Evolutionary conservation across 1,284 basidiomycete species (phyloP).

Genomic region (Malassezia cuniculi): DNA sequence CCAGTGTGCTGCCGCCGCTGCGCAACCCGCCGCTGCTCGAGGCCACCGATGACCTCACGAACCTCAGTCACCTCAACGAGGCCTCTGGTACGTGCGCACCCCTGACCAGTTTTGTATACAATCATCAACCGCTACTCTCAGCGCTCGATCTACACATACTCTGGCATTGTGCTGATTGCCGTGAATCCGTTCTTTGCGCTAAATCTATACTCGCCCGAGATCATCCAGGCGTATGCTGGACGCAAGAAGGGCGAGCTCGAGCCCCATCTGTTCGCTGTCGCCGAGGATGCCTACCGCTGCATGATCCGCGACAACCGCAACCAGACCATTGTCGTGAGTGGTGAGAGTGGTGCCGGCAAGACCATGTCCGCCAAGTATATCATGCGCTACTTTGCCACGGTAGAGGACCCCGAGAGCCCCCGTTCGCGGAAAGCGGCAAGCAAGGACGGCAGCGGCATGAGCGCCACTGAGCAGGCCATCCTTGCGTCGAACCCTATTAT

Average conservation of each 20-base stretch:
- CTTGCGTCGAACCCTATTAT: slow-evolving; percentile 96
- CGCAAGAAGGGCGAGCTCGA: slow-evolving; percentile 84
- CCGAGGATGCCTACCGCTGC: slow-evolving; percentile 94
- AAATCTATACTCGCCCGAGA: slow-evolving; percentile 66
- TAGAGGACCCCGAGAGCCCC: slow-evolving; percentile 63
- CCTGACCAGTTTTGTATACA: slow-evolving; percentile 69
- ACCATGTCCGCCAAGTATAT: slow-evolving; percentile 99
- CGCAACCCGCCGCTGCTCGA: slow-evolving; percentile 92
- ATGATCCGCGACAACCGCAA: slow-evolving; percentile 90
- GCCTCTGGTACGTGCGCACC: slow-evolving; percentile 61
- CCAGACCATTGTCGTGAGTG: slow-evolving; percentile 97
- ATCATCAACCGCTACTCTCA: slow-evolving; percentile 93
- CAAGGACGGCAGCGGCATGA: slow-evolving; percentile 58
- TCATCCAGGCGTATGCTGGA: slow-evolving; percentile 93
- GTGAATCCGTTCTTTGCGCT: slow-evolving; percentile 89
- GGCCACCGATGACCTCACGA: slow-evolving; percentile 93
- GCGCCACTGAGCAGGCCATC: slow-evolving; percentile 91
- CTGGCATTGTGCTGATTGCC: slow-evolving; percentile 90
- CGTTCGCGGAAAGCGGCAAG: slow-evolving; percentile 24
- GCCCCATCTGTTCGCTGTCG: slow-evolving; percentile 95
- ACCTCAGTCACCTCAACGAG: slow-evolving; percentile 93
- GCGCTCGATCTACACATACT: slow-evolving; percentile 96
- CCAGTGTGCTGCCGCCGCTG: slow-evolving; percentile 84
- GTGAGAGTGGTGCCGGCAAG: slow-evolving; percentile 98
- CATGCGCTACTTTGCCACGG: slow-evolving; percentile 96